Percentiles rank a stretch among this genome's conserved stretches.
Evolutionary conservation across 352 stramenopile genomes (phyloP).

Genomic region (Phytophthora gonapodyides): DNA sequence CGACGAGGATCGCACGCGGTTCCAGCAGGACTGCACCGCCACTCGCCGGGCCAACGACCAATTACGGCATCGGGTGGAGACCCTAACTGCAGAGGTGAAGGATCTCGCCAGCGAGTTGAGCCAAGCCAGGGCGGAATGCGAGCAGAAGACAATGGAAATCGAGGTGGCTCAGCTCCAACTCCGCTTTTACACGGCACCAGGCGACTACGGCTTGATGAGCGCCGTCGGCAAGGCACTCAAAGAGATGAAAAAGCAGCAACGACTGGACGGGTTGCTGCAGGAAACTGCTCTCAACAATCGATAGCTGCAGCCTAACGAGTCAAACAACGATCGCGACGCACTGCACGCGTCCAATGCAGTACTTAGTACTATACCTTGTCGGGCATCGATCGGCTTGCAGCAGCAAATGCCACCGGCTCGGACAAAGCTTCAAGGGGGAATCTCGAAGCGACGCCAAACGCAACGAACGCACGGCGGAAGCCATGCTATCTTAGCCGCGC

Average conservation of each 20-base stretch:
- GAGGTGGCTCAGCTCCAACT: constrained; percentile 62
- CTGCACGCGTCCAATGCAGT: too few relatives aligned
- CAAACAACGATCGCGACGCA: too few relatives aligned
- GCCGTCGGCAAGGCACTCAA: constrained; percentile 58
- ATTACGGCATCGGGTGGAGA: constrained; percentile 23
- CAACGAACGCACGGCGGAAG: background rate
- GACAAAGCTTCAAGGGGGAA: background rate
- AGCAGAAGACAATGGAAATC: constrained; percentile 46
- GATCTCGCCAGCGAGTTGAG: constrained; percentile 28
- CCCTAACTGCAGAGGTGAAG: constrained; percentile 30
- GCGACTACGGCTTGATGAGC: constrained; percentile 53
- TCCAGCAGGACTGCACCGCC: constrained; percentile 24
- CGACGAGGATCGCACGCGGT: constrained; percentile 17
- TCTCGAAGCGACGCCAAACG: constrained; percentile 13
- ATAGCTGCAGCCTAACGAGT: too few relatives aligned
- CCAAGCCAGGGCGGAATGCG: constrained; percentile 24
- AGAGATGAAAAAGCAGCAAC: constrained; percentile 42
- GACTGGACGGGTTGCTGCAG: too few relatives aligned
- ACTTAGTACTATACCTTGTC: too few relatives aligned
- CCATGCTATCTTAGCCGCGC: constrained; percentile 5
- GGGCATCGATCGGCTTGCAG: too few relatives aligned
- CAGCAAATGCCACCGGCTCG: too few relatives aligned
- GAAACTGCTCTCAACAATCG: too few relatives aligned
- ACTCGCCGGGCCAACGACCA: constrained; percentile 17
- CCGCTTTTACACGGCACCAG: constrained; percentile 50